Base-by-base conservation (phyloP, 140 eudicot genomes). In the Flaveria floridana region DNA sequence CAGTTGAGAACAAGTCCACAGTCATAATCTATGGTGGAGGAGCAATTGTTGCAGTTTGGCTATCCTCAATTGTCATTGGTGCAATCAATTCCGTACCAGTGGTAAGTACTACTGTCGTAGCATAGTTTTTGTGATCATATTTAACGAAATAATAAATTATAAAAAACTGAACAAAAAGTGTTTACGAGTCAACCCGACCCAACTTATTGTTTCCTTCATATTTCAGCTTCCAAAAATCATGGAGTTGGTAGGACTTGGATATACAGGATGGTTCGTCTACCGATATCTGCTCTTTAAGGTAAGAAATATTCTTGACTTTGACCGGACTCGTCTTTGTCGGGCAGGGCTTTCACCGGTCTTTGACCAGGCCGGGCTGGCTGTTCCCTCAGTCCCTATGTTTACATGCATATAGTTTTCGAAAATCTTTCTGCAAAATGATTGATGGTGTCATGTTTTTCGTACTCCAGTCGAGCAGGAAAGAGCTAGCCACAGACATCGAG, bases 1-100 rank as follows among this genome's bases (percentile, higher is more conserved):
- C 89, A 63, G 84, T 93, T 85, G 99, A 93, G 79, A 86, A 93
- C 93, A 93, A 93, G 84, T 83, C 97, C 8, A 93, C 97, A 5
- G 96, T 93, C 12, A 66, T 90, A 57, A 44, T 86, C 71, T 90
- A 93, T 66, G 99, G 97, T 61, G 99, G 97, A 85, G 99, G 97
- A 34, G 95, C 89, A 37, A 44, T 93, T 11, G 87, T 93, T 20
- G 94, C 87, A 53, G 59, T 93, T 78, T 93, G 98, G 98, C 78
- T 93, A 72, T 87, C 97, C 76, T 85, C 97, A n/a, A 81, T 78
- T 48, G 76, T 93, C 74, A 88, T 93, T 58, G 97, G 97, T 59
- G 97, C 99, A 56, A 70, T 93, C 73, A 90, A 93, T 88, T 90
- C 97, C 7, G 89, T 93, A 42, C 97, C 99, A 46, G 34, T 93